These are phyloP conservation scores for Heliocybe sulcata DNA, from an alignment of 1,284 basidiomycete genomes.

Conservation along the genomic window DNA sequence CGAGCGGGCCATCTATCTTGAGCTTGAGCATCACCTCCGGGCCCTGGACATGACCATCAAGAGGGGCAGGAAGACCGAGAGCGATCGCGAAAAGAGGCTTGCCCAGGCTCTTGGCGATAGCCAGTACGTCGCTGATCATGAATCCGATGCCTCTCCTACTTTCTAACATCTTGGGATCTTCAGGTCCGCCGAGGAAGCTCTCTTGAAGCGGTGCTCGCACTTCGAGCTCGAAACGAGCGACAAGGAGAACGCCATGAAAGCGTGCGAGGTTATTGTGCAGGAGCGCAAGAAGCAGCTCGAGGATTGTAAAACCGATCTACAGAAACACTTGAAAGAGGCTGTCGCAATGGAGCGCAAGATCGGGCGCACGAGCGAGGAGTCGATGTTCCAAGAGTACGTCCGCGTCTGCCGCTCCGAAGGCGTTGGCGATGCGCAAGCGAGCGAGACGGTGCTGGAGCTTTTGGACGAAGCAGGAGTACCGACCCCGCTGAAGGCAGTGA, in stretches of 20 bases:
- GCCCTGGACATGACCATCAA: slow-evolving; percentile 86
- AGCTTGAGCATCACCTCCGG: slow-evolving; percentile 91
- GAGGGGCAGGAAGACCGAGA: slow-evolving; percentile 80
- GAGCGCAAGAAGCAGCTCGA: slow-evolving; percentile 77
- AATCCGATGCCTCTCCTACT: slow-evolving; percentile 1
- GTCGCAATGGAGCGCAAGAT: slow-evolving; percentile 63
- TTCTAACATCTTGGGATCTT: slow-evolving; percentile 8
- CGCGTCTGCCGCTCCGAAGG: slow-evolving; percentile 62
- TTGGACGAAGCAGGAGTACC: slow-evolving; percentile 59
- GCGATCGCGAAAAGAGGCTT: slow-evolving; percentile 85
- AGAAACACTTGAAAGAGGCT: slow-evolving; percentile 57
- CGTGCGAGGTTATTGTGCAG: slow-evolving; percentile 85
- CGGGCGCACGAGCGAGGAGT: slow-evolving; percentile 57
- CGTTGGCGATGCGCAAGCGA: slow-evolving; percentile 71
- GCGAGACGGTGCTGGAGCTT: slow-evolving; percentile 47
- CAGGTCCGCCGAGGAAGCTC: slow-evolving; percentile 84
- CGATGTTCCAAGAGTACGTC: slow-evolving; percentile 73
- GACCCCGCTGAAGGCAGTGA: slow-evolving; percentile 18
- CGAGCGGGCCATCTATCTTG: slow-evolving; percentile 91
- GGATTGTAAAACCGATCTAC: slow-evolving; percentile 73
- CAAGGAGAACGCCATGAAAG: slow-evolving; percentile 79
- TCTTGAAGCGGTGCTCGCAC: slow-evolving; percentile 90
- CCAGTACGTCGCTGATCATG: slow-evolving; percentile 44
- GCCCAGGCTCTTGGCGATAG: slow-evolving; percentile 85
- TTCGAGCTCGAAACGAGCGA: slow-evolving; percentile 79